Percentiles rank a stretch among this genome's conserved stretches.
Conservation (phyloP, 345 rosid genomes). For the Salix exigua region DNA sequence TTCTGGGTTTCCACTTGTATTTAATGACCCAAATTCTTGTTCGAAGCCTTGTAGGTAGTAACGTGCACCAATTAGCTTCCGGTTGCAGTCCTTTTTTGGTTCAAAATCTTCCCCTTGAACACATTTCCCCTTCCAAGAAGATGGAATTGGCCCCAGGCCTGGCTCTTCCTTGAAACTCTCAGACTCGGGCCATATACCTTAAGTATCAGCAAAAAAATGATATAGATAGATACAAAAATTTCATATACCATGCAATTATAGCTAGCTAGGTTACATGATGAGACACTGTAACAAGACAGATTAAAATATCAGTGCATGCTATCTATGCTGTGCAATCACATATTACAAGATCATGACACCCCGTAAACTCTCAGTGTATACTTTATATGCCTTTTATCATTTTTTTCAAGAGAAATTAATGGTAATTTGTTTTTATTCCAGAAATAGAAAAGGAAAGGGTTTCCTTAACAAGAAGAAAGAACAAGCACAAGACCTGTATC, state of each 20-base stretch:
- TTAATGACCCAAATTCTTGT: constrained; percentile 30
- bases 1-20: constrained; percentile 30
- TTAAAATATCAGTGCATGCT: too few relatives aligned
- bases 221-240: too few relatives aligned
- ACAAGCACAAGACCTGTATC: constrained; percentile 42
- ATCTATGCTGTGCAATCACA: too few relatives aligned
- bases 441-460: too few relatives aligned
- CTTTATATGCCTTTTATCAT: neutral
- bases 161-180: constrained; percentile 50
- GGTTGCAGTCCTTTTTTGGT: constrained; percentile 51
- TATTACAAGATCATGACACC: too few relatives aligned
- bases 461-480: too few relatives aligned
- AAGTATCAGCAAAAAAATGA: neutral
- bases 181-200: constrained; percentile 78
- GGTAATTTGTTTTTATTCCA: neutral
- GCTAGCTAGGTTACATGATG: too few relatives aligned
- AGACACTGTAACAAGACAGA: too few relatives aligned
- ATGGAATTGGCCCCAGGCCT: constrained; percentile 43
- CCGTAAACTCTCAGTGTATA: too few relatives aligned
- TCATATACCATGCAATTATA: too few relatives aligned
- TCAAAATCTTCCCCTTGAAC: constrained; percentile 46
- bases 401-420: neutral
- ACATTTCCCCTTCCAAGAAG: constrained; percentile 58
- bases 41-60: constrained; percentile 55
- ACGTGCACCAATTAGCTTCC: constrained; percentile 65